Conservation (phyloP, 768 basidiomycete genomes). For the Infundibulicybe gibba region DNA sequence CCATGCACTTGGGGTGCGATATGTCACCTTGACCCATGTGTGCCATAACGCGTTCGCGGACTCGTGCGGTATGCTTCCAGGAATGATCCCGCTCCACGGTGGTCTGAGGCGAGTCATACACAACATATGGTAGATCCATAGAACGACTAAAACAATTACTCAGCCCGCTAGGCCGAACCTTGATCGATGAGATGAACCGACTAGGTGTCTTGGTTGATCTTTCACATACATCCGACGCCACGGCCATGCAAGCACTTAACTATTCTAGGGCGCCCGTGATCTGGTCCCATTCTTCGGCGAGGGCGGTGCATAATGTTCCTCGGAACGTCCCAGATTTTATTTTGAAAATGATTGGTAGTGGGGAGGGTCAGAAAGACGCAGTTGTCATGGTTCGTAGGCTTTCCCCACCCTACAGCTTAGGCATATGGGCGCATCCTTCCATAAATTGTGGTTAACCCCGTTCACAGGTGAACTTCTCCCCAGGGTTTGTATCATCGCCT, state of each 20-base stretch:
- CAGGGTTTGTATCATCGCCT: conserved; percentile 58
- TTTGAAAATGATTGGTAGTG: conserved; percentile 63
- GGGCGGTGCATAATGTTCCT: conserved; percentile 73
- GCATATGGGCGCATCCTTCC: no score
- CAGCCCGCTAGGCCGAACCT: conserved; percentile 63
- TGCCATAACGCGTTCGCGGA: conserved; percentile 93
- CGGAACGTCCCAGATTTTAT: conserved; percentile 83
- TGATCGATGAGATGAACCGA: conserved; percentile 92
- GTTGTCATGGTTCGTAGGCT: conserved; percentile 70
- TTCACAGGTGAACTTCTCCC: conserved; percentile 77
- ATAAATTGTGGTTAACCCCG: no score
- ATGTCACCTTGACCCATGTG: conserved; percentile 86
- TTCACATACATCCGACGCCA: conserved; percentile 88
- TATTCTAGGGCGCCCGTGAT: conserved; percentile 83
- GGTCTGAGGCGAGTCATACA: conserved; percentile 9
- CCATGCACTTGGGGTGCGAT: conserved; percentile 85
- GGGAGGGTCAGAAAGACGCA: conserved; percentile 67
- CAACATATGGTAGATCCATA: background rate
- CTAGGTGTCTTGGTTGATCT: conserved; percentile 90
- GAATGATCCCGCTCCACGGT: conserved; percentile 50
- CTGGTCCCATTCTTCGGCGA: conserved; percentile 89
- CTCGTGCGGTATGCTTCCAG: conserved; percentile 61
- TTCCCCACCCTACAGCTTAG: no score
- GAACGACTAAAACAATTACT: background rate
- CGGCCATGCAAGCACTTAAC: conserved; percentile 74